These are phyloP conservation scores for Aspergillus eucalypticola DNA, from an alignment of 2,329 filamentous ascomycete species.

Conservation along the genomic window DNA sequence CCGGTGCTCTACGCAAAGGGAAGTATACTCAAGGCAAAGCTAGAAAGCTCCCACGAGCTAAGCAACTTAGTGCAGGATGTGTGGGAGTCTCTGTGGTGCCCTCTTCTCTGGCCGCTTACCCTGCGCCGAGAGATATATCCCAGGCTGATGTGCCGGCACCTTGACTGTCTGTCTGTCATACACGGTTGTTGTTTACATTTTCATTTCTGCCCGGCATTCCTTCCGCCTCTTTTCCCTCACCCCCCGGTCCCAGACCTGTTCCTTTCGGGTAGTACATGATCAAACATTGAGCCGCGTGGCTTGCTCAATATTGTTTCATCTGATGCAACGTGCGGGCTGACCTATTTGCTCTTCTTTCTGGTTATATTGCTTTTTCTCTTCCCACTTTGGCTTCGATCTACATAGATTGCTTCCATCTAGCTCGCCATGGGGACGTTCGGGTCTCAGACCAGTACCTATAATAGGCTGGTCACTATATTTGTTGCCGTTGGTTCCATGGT, in stretches of 20 bases:
- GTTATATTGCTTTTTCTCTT: conserved; percentile 8
- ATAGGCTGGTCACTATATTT: conserved; percentile 41
- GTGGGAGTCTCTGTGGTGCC: neutral
- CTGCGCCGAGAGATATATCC: neutral
- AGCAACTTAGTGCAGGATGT: neutral
- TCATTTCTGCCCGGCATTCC: neutral
- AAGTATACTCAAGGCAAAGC: neutral
- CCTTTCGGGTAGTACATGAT: neutral
- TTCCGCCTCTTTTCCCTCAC: neutral
- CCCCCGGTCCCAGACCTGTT: neutral
- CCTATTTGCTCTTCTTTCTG: neutral
- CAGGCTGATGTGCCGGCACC: neutral
- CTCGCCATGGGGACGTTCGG: conserved; percentile 33
- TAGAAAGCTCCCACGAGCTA: neutral
- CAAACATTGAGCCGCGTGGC: neutral
- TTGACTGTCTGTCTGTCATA: neutral
- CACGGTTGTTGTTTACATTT: neutral
- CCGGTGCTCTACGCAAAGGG: neutral
- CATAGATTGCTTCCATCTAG: neutral
- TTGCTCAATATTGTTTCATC: neutral
- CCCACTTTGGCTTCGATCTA: conserved; percentile 1
- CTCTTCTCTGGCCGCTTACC: neutral
- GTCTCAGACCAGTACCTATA: conserved; percentile 41
- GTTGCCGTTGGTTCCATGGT: conserved; percentile 45
- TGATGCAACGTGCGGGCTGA: neutral